Evolutionary conservation across 140 eudicot genomes (phyloP).

Genomic region (Oenanthe javanica): DNA sequence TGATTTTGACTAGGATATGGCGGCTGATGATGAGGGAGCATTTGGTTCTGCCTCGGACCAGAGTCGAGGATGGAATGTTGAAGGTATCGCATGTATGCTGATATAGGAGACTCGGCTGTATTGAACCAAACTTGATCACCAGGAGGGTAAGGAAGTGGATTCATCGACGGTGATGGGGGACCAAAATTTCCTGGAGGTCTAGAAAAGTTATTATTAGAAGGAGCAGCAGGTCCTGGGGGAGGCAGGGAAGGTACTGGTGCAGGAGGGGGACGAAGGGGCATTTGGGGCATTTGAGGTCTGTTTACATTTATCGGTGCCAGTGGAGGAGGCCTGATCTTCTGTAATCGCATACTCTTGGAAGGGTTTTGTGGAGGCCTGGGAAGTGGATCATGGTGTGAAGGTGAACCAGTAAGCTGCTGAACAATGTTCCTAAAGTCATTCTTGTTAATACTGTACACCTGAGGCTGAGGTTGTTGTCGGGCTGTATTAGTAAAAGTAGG

Average conservation of each 20-base stretch:
- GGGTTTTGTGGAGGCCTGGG: conserved; percentile 77
- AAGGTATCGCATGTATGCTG: conserved; percentile 84
- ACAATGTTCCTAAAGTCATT: conserved; percentile 88
- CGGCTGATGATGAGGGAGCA: conserved; percentile 23
- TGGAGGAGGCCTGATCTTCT: conserved; percentile 80
- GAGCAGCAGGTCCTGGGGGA: conserved; percentile 23
- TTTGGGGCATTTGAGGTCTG: conserved; percentile 53
- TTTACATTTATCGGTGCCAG: conserved; percentile 47
- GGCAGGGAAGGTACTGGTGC: conserved; percentile 33
- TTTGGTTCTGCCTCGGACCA: conserved; percentile 33
- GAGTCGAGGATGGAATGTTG: conserved; percentile 64
- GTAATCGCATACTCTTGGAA: conserved; percentile 59
- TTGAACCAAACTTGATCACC: conserved; percentile 52
- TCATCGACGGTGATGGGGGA: conserved; percentile 40
- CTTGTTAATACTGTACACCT: conserved; percentile 88
- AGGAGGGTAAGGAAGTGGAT: conserved; percentile 30
- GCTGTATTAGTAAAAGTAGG: conserved; percentile 56
- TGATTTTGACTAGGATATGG: conserved; percentile 21
- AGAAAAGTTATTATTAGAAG: conserved; percentile 33
- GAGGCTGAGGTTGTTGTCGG: conserved; percentile 88
- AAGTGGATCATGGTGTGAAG: conserved; percentile 54
- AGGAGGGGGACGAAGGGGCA: conserved; percentile 33
- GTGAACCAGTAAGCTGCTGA: conserved; percentile 92
- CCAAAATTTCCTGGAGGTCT: conserved; percentile 47
- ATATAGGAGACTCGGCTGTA: conserved; percentile 67